Base-by-base conservation (phyloP, 148 eudicot genomes). In the Rhododendron ferrugineum region DNA sequence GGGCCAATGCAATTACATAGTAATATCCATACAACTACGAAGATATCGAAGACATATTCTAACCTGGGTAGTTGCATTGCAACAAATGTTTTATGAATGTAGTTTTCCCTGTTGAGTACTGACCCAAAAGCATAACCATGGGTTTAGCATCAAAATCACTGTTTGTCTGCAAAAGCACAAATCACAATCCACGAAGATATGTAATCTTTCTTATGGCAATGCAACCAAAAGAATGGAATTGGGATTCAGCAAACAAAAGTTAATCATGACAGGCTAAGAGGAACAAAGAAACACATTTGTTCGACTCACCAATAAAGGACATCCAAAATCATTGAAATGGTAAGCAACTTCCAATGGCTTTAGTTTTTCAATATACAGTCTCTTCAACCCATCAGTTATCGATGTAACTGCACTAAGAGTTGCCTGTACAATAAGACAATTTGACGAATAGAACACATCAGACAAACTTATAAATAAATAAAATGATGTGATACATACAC, bases 81-180 rank as follows among this genome's bases (percentile, higher is more conserved):
- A 97, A 91, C 88, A 95, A 86, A 92, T 97, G 99, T 81, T 95
- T 97, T 77, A 97, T 94, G 78, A 97, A 97, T 60, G 99, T 97
- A 11, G 99, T 97, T 92, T 97, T 95, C 32, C 99, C 99, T 40
- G 99, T 97, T 79, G 99, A 97, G 88, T 97, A 97, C 80, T 97
- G 99, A 75, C 99, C 99, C 94, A 97, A 90, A 64, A 97, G 95
- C 99, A 97, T 97, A 81, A 97, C 99, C 99, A 97, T 95, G 2
- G 99, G 99, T 85, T 93, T 96, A 50, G 99, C 98, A 88, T 93
- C 97, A 91, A 96, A 96, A 85, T 96, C 99, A 74, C 94, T 95
- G 49, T 76, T 90, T 80, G 96, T 91, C 99, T 97, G 90, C 84
- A 87, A 58, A 90, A 58, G 0, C 60, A 42, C 36, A 66, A 46